Evolutionary conservation across 1,284 basidiomycete species (phyloP), one percentile per base, ranked within the genome.

Genomic region (Sanghuangporus sanghuang): DNA sequence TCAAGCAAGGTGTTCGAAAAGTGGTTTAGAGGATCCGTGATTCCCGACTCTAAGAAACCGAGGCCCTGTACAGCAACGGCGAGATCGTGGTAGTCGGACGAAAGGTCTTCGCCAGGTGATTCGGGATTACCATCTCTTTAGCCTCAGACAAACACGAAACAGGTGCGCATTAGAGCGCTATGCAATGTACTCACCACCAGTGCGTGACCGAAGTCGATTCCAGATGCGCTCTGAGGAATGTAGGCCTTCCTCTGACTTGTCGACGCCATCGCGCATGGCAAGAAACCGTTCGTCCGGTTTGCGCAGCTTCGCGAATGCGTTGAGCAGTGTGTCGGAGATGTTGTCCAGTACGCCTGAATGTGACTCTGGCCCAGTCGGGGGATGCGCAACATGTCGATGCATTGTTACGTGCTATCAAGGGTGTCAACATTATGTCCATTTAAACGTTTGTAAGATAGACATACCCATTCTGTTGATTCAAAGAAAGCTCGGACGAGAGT

Each of bases 231-330:
- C 96, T 18, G 93, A 89, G 9, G 86, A 78, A 2, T 82, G 79
- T 50, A 98, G 78, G 14, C 93, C 91, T 66, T 98, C 97, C 73
- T 99, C 96, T 69, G 96, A 96, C 73, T 94, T 92, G 76, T 98
- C 96, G 21, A 98, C 89, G 61, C 83, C 82, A 71, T 96, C 93
- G 35, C 90, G 84, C 89, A 99, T 96, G 54, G 87, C 82, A 32
- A 97, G 79, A 73, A 99, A 99, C 27, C 96, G 86, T 69, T 95
- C 94, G 71, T 99, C 96, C 0, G 96, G 96, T 75, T 99, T 99
- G 67, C 94, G 88, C 16, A 99, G 94, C 57, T 92, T 91, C 21
- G 94, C 85, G 72, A 98, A 98, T 0, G 94, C 93, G 72, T 98
- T 98, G 61, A 99, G 81, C 39, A 99, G 86, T 12, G 94, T 95